Percentiles rank a stretch among this genome's conserved stretches.
Evolutionary conservation across 106 monocot genomes (phyloP).

Genomic region (Dioscorea dumetorum): DNA sequence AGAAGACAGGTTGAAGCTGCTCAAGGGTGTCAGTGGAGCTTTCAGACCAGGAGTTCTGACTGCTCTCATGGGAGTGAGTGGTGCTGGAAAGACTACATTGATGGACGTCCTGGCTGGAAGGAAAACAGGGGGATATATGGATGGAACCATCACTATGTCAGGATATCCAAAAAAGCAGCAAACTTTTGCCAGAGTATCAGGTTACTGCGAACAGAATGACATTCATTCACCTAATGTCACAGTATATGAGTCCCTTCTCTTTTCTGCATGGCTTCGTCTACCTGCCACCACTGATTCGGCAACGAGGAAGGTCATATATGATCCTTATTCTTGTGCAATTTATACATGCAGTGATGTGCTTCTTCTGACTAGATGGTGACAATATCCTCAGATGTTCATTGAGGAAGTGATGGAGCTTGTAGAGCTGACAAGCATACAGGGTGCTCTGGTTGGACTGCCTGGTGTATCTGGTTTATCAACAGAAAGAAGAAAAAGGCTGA

Average conservation of each 20-base stretch:
- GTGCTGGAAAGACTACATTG: conserved; percentile 31
- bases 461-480: conserved; percentile 22
- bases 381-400: conserved; percentile 15
- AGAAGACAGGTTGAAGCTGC: conserved; percentile 17
- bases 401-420: conserved; percentile 30
- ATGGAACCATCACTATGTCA: conserved; percentile 23
- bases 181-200: conserved; percentile 35
- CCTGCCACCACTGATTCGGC: conserved; percentile 5
- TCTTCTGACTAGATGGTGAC: neutral
- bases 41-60: conserved; percentile 34
- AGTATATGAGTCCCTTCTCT: conserved; percentile 29
- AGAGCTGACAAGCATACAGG: conserved; percentile 16
- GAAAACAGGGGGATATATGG: conserved; percentile 27
- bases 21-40: conserved; percentile 28
- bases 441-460: conserved; percentile 31
- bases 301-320: conserved; percentile 6
- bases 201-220: conserved; percentile 35
- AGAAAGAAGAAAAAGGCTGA: conserved; percentile 25
- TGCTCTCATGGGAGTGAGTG: conserved; percentile 33
- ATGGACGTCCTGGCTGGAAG: conserved; percentile 15
- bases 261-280: conserved; percentile 30
- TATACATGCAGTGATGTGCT: neutral
- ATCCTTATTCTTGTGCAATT: neutral
- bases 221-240: conserved; percentile 36
- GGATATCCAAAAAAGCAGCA: conserved; percentile 35